phyloP scores from a whole-genome alignment of 2,329 filamentous ascomycete genomes.

The Chaetomium olivaceum region DNA sequence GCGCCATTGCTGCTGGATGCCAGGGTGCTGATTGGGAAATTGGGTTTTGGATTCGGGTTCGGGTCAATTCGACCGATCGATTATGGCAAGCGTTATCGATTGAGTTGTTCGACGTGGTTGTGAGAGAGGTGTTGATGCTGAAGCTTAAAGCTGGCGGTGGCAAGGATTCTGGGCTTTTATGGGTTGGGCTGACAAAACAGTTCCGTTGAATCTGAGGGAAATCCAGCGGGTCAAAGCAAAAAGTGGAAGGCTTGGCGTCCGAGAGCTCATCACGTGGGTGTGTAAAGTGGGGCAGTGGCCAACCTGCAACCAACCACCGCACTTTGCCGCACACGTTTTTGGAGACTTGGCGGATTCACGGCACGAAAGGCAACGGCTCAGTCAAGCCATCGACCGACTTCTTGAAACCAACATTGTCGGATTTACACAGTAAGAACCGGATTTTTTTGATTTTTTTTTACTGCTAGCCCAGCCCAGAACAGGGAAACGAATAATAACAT shows the following conservation, averaged over 20 bases:
- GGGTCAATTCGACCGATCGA: not conserved
- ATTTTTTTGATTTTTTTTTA: not conserved
- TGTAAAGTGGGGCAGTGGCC: not conserved
- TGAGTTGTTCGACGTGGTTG: not conserved
- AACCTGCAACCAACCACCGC: constrained; percentile 5
- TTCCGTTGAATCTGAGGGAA: constrained; percentile 12
- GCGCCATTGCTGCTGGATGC: constrained; percentile 54
- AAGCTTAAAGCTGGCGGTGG: not conserved
- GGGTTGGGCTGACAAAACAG: constrained; percentile 10
- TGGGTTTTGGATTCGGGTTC: not conserved
- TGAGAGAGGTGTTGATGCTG: not conserved
- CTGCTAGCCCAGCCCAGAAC: not conserved
- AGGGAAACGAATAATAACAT: not conserved
- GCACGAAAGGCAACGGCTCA: not conserved
- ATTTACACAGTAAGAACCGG: not conserved
- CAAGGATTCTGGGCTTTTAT: not conserved
- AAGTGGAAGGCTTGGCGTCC: constrained; percentile 5
- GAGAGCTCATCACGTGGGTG: constrained; percentile 3
- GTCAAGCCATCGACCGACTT: not conserved
- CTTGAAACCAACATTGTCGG: not conserved
- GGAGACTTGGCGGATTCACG: constrained; percentile 2
- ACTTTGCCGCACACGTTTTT: constrained; percentile 9
- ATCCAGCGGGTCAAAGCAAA: constrained; percentile 3
- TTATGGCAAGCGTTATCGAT: not conserved
- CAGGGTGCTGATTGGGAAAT: constrained; percentile 32